Evolutionary conservation across 345 rosid genomes (phyloP).

Genomic region (Sisymbrium altissimum): DNA sequence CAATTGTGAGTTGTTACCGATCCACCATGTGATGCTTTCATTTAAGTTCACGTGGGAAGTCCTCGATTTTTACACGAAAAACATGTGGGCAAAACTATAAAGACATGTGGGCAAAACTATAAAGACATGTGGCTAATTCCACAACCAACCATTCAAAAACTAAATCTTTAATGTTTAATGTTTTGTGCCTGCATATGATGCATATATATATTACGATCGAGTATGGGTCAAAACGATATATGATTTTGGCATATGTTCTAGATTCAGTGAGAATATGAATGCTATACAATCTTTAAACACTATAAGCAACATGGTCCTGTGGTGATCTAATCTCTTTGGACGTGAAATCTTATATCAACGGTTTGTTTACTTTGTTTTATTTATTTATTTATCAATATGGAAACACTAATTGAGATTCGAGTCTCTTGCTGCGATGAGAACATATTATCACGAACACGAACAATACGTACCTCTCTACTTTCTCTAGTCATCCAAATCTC

Average conservation of each 20-base stretch:
- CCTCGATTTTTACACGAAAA: neutral
- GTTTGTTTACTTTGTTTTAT: constrained; percentile 9
- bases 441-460: neutral
- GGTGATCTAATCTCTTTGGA: constrained; percentile 17
- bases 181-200: neutral
- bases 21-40: constrained; percentile 11
- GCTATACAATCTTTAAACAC: neutral
- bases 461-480: neutral
- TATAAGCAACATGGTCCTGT: neutral
- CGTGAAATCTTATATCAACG: constrained; percentile 16
- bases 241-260: neutral
- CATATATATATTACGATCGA: constrained; percentile 7
- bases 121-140: neutral
- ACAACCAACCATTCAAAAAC: neutral
- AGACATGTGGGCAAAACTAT: neutral
- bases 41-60: constrained; percentile 11
- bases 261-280: neutral
- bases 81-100: neutral
- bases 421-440: neutral
- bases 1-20: constrained; percentile 1
- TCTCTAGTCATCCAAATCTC: neutral
- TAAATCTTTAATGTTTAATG: neutral
- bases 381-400: neutral
- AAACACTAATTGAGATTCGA: neutral
- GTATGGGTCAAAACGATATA: neutral